A percentile compares a stretch with the other conserved stretches of the same genome.
Evolutionary conservation across 148 eudicot genomes (phyloP).

Genomic region (Rhododendron molle): DNA sequence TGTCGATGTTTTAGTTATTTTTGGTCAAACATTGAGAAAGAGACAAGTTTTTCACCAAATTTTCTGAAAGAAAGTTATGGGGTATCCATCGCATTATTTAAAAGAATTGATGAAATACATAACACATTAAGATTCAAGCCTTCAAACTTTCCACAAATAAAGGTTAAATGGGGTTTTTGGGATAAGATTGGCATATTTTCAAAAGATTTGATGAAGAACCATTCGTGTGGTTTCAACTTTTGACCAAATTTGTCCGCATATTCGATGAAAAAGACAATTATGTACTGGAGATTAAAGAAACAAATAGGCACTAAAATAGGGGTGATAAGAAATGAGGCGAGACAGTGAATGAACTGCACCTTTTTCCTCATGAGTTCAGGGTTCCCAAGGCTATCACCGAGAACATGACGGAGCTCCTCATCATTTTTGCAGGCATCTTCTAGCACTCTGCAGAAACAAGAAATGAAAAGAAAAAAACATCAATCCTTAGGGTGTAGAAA

Average conservation of each 20-base stretch:
- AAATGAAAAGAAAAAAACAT: neutral
- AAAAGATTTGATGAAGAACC: neutral
- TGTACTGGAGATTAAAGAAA: neutral
- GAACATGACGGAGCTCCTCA: slow-evolving; percentile 76
- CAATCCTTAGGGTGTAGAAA: neutral
- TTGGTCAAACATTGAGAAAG: neutral
- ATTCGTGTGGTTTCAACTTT: neutral
- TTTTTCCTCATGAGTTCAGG: slow-evolving; percentile 86
- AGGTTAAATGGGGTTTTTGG: neutral
- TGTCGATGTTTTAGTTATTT: neutral
- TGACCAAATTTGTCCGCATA: neutral
- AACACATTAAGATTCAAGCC: neutral
- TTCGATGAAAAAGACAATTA: neutral
- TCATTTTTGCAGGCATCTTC: slow-evolving; percentile 93
- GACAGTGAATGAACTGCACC: slow-evolving; percentile 28
- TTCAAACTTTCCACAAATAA: neutral
- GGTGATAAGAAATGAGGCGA: neutral
- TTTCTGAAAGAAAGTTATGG: neutral
- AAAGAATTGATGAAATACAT: neutral
- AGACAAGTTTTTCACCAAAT: neutral
- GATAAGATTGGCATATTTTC: neutral
- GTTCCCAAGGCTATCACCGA: slow-evolving; percentile 93
- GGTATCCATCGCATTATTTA: neutral
- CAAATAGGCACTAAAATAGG: neutral
- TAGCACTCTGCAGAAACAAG: slow-evolving; percentile 56